phyloP scores from a whole-genome alignment of 148 eudicot genomes.

The Gaultheria prostrata region DNA sequence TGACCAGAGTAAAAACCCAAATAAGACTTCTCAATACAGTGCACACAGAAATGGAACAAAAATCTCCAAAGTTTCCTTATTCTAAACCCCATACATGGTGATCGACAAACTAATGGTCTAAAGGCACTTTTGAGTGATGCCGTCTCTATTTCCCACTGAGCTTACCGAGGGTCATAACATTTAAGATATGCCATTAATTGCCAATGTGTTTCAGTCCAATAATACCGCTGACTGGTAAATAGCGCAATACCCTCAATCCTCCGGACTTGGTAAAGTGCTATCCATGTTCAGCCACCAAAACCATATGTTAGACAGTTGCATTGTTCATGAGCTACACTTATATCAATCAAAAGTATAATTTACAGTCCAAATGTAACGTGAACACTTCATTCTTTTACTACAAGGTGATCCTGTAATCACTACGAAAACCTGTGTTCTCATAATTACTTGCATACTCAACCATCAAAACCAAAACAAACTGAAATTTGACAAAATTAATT shows the following conservation, averaged over 20 bases:
- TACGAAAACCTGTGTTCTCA: neutral
- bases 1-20: conserved; percentile 1
- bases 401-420: neutral
- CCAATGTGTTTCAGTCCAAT: neutral
- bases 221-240: too few species aligned
- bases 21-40: neutral
- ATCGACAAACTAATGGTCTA: neutral
- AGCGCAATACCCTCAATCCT: too few species aligned
- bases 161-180: neutral
- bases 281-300: neutral
- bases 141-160: neutral
- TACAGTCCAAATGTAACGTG: neutral
- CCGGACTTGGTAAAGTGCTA: too few species aligned
- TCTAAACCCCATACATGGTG: neutral
- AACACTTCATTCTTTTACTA: neutral
- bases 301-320: neutral
- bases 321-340: neutral
- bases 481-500: neutral
- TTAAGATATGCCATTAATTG: neutral
- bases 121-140: neutral
- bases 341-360: neutral
- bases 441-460: neutral
- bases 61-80: neutral
- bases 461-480: neutral
- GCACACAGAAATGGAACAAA: neutral